phyloP scores from a whole-genome alignment of 1,284 basidiomycete species.

The Ustilago vetiveriae region DNA sequence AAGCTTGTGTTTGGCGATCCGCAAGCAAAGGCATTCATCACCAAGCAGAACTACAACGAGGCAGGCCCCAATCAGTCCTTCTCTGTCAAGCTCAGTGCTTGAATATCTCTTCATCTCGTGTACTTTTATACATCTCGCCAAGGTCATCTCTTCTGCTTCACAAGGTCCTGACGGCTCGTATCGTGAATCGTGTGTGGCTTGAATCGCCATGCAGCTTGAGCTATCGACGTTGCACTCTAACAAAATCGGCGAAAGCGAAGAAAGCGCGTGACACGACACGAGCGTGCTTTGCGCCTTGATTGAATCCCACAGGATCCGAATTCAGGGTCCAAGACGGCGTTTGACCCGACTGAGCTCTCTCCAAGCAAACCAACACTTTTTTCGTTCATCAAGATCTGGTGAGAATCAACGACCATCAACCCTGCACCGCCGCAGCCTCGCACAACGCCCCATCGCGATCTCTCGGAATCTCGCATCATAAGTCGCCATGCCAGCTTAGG shows the following conservation, averaged over 20 bases:
- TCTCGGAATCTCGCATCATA: background rate
- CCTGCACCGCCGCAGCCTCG: background rate
- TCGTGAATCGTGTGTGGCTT: background rate
- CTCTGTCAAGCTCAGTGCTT: constrained; percentile 34
- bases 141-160: background rate
- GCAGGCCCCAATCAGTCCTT: constrained; percentile 53
- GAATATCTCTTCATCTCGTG: too few species aligned
- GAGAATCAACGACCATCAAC: background rate
- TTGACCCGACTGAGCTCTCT: too few species aligned
- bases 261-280: constrained; percentile 44
- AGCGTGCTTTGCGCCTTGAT: background rate
- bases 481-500: too few species aligned
- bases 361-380: constrained; percentile 26
- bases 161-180: background rate
- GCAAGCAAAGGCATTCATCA: constrained; percentile 57
- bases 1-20: constrained; percentile 64
- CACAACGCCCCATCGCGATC: background rate
- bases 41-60: constrained; percentile 65
- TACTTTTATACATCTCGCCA: constrained; percentile 27
- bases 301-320: too few species aligned
- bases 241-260: background rate
- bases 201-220: too few species aligned
- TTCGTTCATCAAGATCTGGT: background rate
- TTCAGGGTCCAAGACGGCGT: constrained; percentile 24
- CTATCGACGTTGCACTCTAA: too few species aligned